phyloP scores from a whole-genome alignment of 208 protist genomes.

The Acanthamoeba pearcei region DNA sequence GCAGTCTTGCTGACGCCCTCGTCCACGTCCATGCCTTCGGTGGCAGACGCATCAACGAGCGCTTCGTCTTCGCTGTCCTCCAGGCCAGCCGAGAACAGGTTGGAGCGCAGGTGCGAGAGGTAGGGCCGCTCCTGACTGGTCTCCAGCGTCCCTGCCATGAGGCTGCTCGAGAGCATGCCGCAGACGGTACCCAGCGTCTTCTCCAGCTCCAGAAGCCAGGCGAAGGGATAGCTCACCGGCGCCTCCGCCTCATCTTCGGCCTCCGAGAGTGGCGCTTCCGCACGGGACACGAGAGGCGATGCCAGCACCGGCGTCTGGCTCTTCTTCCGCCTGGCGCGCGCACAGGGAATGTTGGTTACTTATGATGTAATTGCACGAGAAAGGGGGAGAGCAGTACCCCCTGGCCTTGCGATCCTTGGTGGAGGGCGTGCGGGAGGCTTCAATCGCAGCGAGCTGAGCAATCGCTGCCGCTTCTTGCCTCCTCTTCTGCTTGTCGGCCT shows the following conservation, averaged over 20 bases:
- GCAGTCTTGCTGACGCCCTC: neutral
- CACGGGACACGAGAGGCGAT: neutral
- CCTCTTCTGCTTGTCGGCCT: neutral
- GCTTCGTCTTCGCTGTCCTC: neutral
- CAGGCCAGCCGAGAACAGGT: neutral
- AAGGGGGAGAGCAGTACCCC: no score
- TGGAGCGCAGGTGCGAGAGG: conserved; percentile 1
- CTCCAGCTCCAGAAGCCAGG: conserved; percentile 41
- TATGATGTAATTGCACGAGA: neutral
- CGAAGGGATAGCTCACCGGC: conserved; percentile 5
- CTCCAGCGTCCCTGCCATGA: neutral
- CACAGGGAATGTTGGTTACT: neutral
- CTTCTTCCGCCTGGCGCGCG: neutral
- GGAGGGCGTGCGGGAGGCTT: conserved; percentile 1
- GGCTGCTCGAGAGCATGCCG: neutral
- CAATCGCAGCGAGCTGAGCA: neutral
- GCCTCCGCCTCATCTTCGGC: neutral
- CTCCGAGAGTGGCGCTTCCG: neutral
- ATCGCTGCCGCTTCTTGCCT: neutral
- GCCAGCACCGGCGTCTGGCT: neutral
- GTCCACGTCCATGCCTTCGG: neutral
- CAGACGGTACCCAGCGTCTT: conserved; percentile 43
- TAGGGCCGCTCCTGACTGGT: neutral
- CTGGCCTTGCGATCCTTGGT: neutral
- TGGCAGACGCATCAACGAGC: neutral